phyloP scores from a whole-genome alignment of 1,139 yeast species.

The Nakaseomyces bracarensis region DNA sequence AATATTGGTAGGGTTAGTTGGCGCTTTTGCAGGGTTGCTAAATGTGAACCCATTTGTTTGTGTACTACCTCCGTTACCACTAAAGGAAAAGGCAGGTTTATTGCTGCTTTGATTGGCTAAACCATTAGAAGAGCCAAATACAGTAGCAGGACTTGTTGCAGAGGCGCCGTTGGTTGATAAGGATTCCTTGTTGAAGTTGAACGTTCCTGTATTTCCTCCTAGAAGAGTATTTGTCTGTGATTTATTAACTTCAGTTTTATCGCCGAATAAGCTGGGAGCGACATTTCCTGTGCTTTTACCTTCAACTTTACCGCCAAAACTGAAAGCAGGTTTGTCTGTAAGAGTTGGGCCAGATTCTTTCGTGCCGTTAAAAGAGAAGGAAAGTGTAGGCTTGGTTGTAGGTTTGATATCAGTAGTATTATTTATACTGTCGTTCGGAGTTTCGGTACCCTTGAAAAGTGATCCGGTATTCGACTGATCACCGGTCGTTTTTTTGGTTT shows the following conservation, averaged over 20 bases:
- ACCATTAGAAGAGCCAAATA: constrained; percentile 1
- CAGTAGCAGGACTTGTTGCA: background rate
- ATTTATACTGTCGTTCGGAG: too few species aligned
- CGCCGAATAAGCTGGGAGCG: background rate
- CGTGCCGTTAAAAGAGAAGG: background rate
- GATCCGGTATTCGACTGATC: background rate
- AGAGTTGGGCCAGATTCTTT: constrained; percentile 1
- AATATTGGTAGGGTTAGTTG: background rate
- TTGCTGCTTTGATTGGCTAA: background rate
- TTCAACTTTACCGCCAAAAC: constrained; percentile 8
- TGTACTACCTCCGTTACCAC: background rate
- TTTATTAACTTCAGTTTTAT: background rate
- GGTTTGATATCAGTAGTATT: background rate
- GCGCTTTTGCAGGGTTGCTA: background rate
- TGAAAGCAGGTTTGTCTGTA: constrained; percentile 8
- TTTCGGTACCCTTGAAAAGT: constrained; percentile 5
- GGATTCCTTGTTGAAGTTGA: background rate
- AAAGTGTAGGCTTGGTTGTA: background rate
- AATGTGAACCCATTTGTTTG: constrained; percentile 1
- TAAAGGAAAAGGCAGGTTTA: constrained; percentile 8
- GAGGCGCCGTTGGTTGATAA: background rate
- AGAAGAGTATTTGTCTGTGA: background rate
- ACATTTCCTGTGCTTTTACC: background rate
- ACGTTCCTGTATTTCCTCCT: background rate
- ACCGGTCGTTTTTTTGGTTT: background rate